Evolutionary conservation across 2,329 filamentous ascomycete species (phyloP).

Genomic region (Colletotrichum sublineola): DNA sequence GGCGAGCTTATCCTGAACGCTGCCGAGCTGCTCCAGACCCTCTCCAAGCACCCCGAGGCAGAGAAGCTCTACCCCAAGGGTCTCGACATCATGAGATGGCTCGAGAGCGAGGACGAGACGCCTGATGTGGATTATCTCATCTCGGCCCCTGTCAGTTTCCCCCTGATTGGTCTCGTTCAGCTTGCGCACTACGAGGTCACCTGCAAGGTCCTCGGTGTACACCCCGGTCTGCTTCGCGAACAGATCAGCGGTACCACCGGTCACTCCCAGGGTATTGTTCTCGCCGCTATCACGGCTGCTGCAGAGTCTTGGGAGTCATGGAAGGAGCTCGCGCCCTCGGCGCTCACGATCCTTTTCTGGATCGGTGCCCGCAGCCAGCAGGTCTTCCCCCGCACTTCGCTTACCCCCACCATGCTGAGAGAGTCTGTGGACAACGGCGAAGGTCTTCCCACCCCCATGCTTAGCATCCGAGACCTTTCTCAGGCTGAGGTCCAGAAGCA

Average conservation of each 20-base stretch:
- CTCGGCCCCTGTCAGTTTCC: conserved; percentile 94
- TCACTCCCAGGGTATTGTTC: conserved; percentile 96
- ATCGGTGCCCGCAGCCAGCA: conserved; percentile 97
- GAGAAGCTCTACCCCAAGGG: conserved; percentile 98
- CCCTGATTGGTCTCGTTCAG: conserved; percentile 95
- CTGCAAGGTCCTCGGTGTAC: conserved; percentile 89
- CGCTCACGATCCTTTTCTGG: conserved; percentile 97
- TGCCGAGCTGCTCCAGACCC: conserved; percentile 86
- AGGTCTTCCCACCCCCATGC: conserved; percentile 95
- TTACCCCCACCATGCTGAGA: conserved; percentile 90
- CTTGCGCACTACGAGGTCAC: conserved; percentile 95
- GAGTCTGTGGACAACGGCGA: conserved; percentile 96
- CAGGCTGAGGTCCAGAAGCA: conserved; percentile 92
- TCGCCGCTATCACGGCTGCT: conserved; percentile 90
- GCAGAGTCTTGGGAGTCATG: conserved; percentile 95
- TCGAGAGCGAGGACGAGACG: conserved; percentile 88
- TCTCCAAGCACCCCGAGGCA: conserved; percentile 85
- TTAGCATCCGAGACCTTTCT: conserved; percentile 95
- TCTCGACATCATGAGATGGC: conserved; percentile 94
- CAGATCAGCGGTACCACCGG: conserved; percentile 90
- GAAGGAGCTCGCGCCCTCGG: conserved; percentile 81
- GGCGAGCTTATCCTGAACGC: conserved; percentile 85
- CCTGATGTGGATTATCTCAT: conserved; percentile 96
- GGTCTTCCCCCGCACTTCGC: conserved; percentile 93
- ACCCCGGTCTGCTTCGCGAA: conserved; percentile 89